Evolutionary conservation across 352 stramenopile species (phyloP).

Genomic region (Thalassiosira exigua): DNA sequence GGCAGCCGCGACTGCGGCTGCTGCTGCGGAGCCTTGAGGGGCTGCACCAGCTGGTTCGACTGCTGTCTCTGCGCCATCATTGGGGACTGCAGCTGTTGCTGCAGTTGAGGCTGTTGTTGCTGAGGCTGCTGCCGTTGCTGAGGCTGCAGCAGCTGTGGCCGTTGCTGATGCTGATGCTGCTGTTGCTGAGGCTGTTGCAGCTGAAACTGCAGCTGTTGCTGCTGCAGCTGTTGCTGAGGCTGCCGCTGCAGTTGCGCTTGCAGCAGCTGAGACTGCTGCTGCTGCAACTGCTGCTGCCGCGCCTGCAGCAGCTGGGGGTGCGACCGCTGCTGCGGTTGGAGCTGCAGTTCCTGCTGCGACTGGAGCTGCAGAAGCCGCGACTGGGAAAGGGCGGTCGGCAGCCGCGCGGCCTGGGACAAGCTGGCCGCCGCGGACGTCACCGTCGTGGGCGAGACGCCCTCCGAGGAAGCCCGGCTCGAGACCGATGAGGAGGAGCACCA

Average conservation of each 20-base stretch:
- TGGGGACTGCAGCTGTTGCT: not conserved
- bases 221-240: too few relatives aligned
- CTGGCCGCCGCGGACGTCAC: too few relatives aligned
- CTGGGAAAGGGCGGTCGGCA: too few relatives aligned
- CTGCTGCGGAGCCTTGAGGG: not conserved
- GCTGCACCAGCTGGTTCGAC: not conserved
- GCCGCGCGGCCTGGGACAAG: too few relatives aligned
- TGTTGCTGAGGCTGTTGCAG: conserved; percentile 11
- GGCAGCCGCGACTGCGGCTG: not conserved
- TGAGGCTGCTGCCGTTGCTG: not conserved
- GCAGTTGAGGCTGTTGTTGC: not conserved
- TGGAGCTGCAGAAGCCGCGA: too few relatives aligned
- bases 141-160: not conserved
- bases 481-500: too few relatives aligned
- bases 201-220: not conserved
- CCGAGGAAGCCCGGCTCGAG: not conserved
- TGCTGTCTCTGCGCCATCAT: not conserved
- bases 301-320: too few relatives aligned
- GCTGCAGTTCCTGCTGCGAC: too few relatives aligned
- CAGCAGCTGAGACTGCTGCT: too few relatives aligned
- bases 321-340: too few relatives aligned
- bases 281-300: too few relatives aligned
- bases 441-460: not conserved
- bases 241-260: too few relatives aligned
- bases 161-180: conserved; percentile 4